Conservation (phyloP, 148 eudicot species). For the Heliamphora exappendiculata region DNA sequence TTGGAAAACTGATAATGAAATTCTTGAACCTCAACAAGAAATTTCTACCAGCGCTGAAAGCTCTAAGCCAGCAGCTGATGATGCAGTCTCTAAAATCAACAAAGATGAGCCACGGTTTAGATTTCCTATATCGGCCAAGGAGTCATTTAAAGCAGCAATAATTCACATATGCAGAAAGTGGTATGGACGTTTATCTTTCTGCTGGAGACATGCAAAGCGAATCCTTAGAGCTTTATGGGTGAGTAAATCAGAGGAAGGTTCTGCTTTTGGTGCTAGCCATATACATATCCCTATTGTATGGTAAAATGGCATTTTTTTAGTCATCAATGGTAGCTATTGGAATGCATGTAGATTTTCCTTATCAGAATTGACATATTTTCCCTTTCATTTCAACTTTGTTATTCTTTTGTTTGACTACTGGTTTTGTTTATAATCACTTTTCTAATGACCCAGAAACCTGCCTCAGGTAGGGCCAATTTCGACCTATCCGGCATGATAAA, state of each 20-base stretch:
- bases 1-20: slow-evolving; percentile 59
- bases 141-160: slow-evolving; percentile 58
- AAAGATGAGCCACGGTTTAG: slow-evolving; percentile 53
- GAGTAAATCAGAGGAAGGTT: slow-evolving; percentile 20
- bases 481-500: too few species aligned
- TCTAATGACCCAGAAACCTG: too few species aligned
- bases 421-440: neutral
- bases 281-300: neutral
- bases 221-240: slow-evolving; percentile 78
- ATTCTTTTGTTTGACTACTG: neutral
- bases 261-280: neutral
- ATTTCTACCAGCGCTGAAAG: slow-evolving; percentile 32
- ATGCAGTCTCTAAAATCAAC: slow-evolving; percentile 28
- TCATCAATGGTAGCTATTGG: neutral
- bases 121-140: slow-evolving; percentile 55
- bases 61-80: slow-evolving; percentile 32
- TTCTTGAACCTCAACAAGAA: slow-evolving; percentile 45
- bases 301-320: neutral
- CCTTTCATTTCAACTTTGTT: neutral
- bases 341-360: neutral
- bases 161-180: slow-evolving; percentile 60
- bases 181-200: slow-evolving; percentile 73
- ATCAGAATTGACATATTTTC: neutral
- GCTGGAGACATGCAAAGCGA: slow-evolving; percentile 59
- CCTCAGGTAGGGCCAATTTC: too few species aligned